Evolutionary conservation across 1,284 basidiomycete species (phyloP), one percentile per base, ranked within the genome.

Genomic region (Boletellus deceptivus): DNA sequence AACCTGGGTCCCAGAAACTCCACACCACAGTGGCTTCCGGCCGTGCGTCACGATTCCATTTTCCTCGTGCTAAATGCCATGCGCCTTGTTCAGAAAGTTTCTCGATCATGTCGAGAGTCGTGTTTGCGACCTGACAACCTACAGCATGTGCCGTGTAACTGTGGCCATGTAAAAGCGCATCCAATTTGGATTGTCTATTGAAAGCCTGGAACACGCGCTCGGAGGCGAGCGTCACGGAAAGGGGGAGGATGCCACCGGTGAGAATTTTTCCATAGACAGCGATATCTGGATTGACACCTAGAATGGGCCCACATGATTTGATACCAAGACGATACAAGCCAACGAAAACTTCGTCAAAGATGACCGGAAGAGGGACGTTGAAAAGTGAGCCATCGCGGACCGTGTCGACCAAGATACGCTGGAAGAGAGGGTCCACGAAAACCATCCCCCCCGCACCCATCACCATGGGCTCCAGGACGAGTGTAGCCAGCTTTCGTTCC

Each of bases 381-480:
- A 59, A 58, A 52, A 68, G 46, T 2, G 65, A 64, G 18, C 63
- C 59, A 3, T 73, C 75, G 31, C 96, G 83, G 6, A 92, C 89
- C 3, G 84, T 79, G 59, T 97, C 92, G 43, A 98, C 75, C 53
- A 99, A 72, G 36, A 93, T 74, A 18, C 91, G 82, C 67, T 99
- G 96, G 78, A 96, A 98, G 33, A 99, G 83, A 1, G 96, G 96
- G 63, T 99, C 96, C 43, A 98, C 93, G 65, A 98, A 98, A 36
- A 95, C 76, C 96, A 98, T 98, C 0, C 96, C 96, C 0, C 93
- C 96, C 0, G 96, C 95, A 14, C 96, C 96, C 79, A 98, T 88
- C 27, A 97, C 82, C 14, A 97, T 78, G 0, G 96, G 96, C 67
- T 99, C 96, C 34, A 99, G 73, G 13, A 98, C 83, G 13, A 98